Evolutionary conservation across 495 filamentous ascomycete species (phyloP), one percentile per base, ranked within the genome.

Genomic region (Mytilinidion resinicola): DNA sequence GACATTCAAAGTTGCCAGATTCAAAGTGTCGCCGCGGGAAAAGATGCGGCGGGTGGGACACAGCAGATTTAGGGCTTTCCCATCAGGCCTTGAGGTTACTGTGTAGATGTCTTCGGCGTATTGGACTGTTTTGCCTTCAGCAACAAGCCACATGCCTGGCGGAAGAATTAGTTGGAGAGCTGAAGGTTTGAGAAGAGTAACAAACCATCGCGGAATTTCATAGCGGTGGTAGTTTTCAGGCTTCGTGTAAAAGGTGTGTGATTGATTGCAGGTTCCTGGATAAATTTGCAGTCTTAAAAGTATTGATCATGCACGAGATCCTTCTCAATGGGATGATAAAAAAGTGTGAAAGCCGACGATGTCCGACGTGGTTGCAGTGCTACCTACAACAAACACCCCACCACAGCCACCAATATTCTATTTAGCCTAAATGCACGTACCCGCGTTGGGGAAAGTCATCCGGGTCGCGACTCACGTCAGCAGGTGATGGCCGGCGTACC

Each of bases 151-250:
- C 64, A 67, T 67, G 49, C 64, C 64, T 67, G 41, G 25, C 25
- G 25, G 25, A 30, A 6, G 25, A 30, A 30, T 30, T 30, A 30
- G 25, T 30, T 30, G 25, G 25, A 2, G 2, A 30, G 3, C 2
- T 30, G 25, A 30, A 30, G 25, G 25, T 30, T 6, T 30, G 25
- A 30, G 25, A 30, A 30, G 25, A 30, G 25, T 42, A n/a, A 35
- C 56, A 38, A 12, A 67, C 64, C 64, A 67, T 67, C 61, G 57
- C 64, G 60, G 38, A 67, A 67, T 53, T 64, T 67, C 64, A 67
- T 67, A 14, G 17, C 21, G 21, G 17, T 3, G 17, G 15, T 25
- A 21, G 9, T 6, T 49, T n/a, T 49, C 8, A 12, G 8, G 33
- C 14, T 19, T 25, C 17, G 17, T 48, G 12, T 25, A 21, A 11